A percentile compares a stretch with the other conserved stretches of the same genome.
Evolutionary conservation across 1,139 yeast species (phyloP).

Genomic region (Yamadazyma epiphylla): DNA sequence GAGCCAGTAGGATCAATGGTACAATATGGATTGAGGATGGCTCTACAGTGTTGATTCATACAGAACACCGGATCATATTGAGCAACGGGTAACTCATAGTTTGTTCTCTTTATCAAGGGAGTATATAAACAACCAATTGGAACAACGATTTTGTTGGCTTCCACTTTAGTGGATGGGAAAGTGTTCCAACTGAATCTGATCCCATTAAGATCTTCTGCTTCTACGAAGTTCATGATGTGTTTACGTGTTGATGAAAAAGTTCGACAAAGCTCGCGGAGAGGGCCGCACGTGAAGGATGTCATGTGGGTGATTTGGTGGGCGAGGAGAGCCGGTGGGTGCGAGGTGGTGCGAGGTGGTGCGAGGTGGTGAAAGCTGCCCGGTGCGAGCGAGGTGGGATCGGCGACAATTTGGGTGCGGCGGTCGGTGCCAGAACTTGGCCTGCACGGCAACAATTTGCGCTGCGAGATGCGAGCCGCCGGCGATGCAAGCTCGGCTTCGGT

Average conservation of each 20-base stretch:
- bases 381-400: neutral
- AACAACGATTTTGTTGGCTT: slow-evolving; percentile 87
- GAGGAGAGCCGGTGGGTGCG: neutral
- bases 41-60: slow-evolving; percentile 74
- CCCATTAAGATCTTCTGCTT: slow-evolving; percentile 49
- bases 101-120: slow-evolving; percentile 74
- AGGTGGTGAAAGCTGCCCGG: neutral
- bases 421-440: slow-evolving; percentile 5
- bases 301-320: too few species aligned
- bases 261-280: neutral
- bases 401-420: neutral
- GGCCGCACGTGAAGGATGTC: slow-evolving; percentile 1
- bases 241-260: slow-evolving; percentile 5
- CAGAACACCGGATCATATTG: slow-evolving; percentile 90
- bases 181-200: slow-evolving; percentile 50
- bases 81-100: slow-evolving; percentile 64
- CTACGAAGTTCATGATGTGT: slow-evolving; percentile 46
- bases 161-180: slow-evolving; percentile 81
- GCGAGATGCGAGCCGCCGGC: too few species aligned
- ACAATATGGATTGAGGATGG: slow-evolving; percentile 85
- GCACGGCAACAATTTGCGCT: too few species aligned
- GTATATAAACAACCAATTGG: slow-evolving; percentile 95
- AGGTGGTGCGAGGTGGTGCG: neutral
- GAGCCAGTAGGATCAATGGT: slow-evolving; percentile 78
- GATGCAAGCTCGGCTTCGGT: too few species aligned